phyloP scores from a whole-genome alignment of 345 rosid species.

The Heritiera littoralis region DNA sequence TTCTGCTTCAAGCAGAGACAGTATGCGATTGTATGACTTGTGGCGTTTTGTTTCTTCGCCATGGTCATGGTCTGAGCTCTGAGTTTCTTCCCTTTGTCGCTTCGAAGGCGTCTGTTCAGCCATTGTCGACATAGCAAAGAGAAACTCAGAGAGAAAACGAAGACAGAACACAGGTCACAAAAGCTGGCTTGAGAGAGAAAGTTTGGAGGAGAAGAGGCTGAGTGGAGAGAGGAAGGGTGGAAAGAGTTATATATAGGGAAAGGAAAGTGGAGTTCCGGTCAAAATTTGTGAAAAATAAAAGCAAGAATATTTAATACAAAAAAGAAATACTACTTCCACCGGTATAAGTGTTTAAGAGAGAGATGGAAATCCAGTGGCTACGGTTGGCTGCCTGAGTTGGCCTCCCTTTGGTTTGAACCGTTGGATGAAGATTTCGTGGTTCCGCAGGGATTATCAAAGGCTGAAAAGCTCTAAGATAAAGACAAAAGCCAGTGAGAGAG shows the following conservation, averaged over 20 bases:
- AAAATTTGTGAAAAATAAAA: conserved; percentile 30
- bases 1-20: conserved; percentile 51
- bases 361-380: background rate
- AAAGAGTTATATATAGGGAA: conserved; percentile 58
- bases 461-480: background rate
- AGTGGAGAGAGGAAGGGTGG: conserved; percentile 47
- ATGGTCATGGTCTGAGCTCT: conserved; percentile 20
- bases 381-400: conserved; percentile 11
- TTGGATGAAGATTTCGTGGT: conserved; percentile 17
- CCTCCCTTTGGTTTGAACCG: conserved; percentile 1
- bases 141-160: too few species aligned
- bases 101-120: conserved; percentile 46
- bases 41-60: conserved; percentile 46
- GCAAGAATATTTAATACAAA: conserved; percentile 6
- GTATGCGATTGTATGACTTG: conserved; percentile 46
- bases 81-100: conserved; percentile 63
- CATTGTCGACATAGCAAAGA: conserved; percentile 30
- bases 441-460: conserved; percentile 16
- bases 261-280: conserved; percentile 43
- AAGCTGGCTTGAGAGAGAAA: background rate
- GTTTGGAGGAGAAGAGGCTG: conserved; percentile 6
- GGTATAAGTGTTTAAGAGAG: background rate
- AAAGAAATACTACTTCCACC: background rate
- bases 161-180: too few species aligned
- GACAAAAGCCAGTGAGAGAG: background rate